Evolutionary conservation across 495 filamentous ascomycete species (phyloP), one percentile per base, ranked within the genome.

Genomic region (Cenococcum geophilum): DNA sequence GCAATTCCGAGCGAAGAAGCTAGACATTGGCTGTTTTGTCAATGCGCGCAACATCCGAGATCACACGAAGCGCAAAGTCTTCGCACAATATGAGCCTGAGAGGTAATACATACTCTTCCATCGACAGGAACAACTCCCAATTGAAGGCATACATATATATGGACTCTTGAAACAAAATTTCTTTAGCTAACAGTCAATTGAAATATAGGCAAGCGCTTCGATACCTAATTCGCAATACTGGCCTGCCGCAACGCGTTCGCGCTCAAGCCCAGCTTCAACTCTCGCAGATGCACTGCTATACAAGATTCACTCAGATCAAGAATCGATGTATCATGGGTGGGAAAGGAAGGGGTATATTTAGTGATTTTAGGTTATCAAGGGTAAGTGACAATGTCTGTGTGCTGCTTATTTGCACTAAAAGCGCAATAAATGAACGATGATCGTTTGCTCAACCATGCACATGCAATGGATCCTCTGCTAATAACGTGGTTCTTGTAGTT

Each of bases 51-150:
- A 89, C 57, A 87, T 98, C 70, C 89, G 92, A 63, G 93, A 97
- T 70, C 89, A 96, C 77, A 88, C 90, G 55, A 97, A 97, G 82
- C 86, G 92, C 58, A 93, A 93, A 78, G 90, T 89, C 27, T 96
- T 90, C 66, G 90, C 84, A 57, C 80, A 89, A 65, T 78, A 85
- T 66, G 93, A 98, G 75, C 82, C 89, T 6, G 86, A 95, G 76
- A 85, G 91, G 91, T 95, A 78, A 49, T 32, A 3, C 6, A 32
- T 32, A 32, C 27, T 6, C 27, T 32, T 6, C 27, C 2, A 3
- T 32, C 27, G 27, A 32, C 6, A n/a, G n/a, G n/a, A n/a, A n/a
- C n/a, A n/a, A n/a, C n/a, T n/a, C n/a, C n/a, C n/a, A n/a, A n/a
- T n/a, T n/a, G n/a, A n/a, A n/a, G n/a, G 75, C 47, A 43, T 32